Percentiles rank a stretch among this genome's conserved stretches.
Evolutionary conservation across 1,284 basidiomycete species (phyloP).

Genomic region (Ganoderma leucocontextum): DNA sequence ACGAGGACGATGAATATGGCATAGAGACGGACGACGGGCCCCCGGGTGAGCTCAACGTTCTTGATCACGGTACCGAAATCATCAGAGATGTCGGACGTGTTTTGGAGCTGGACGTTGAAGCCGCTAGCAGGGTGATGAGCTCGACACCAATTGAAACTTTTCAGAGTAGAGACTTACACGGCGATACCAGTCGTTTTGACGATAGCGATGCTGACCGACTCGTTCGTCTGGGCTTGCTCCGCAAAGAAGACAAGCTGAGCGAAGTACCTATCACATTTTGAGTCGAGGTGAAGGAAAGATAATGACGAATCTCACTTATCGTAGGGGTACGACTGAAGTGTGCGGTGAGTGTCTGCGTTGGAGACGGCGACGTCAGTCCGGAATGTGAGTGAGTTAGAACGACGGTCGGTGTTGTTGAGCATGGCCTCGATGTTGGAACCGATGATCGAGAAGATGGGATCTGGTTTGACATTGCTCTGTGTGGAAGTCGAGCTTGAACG

Average conservation of each 20-base stretch:
- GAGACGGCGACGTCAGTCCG: slow-evolving; percentile 34
- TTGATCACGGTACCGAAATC: slow-evolving; percentile 30
- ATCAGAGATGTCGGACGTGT: slow-evolving; percentile 12
- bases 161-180: slow-evolving; percentile 20
- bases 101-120: slow-evolving; percentile 34
- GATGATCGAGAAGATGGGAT: slow-evolving; percentile 32
- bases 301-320: slow-evolving; percentile 28
- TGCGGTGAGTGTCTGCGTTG: slow-evolving; percentile 29
- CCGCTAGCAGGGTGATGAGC: slow-evolving; percentile 23
- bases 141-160: neutral
- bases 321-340: slow-evolving; percentile 35
- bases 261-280: slow-evolving; percentile 6
- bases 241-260: slow-evolving; percentile 28
- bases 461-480: slow-evolving; percentile 28
- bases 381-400: slow-evolving; percentile 31
- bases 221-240: slow-evolving; percentile 25
- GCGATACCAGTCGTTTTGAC: slow-evolving; percentile 31
- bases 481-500: neutral
- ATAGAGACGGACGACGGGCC: slow-evolving; percentile 34
- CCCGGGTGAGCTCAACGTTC: slow-evolving; percentile 34
- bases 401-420: slow-evolving; percentile 27
- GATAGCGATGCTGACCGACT: slow-evolving; percentile 25
- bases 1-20: slow-evolving; percentile 35
- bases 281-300: neutral
- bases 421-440: slow-evolving; percentile 26